phyloP scores from a whole-genome alignment of 2,329 filamentous ascomycete species.

The Venturia oleaginea region DNA sequence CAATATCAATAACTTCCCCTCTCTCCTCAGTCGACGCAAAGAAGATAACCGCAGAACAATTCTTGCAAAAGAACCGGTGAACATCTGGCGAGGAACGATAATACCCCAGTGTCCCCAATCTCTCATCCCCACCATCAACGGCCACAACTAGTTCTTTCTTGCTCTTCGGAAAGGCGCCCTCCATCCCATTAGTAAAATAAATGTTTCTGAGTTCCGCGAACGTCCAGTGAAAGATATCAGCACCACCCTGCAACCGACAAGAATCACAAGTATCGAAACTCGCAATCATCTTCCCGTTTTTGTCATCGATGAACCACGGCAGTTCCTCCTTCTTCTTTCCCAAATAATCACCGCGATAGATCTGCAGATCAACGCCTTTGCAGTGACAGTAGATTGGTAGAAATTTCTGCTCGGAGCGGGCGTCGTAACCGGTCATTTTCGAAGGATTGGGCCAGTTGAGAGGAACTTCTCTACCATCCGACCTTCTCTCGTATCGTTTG shows the following conservation, averaged over 20 bases:
- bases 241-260: conserved; percentile 35
- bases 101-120: conserved; percentile 35
- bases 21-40: conserved; percentile 33
- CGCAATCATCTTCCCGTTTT: conserved; percentile 32
- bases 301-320: conserved; percentile 37
- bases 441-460: conserved; percentile 23
- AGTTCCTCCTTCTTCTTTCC: conserved; percentile 24
- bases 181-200: neutral
- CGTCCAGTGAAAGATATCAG: conserved; percentile 40
- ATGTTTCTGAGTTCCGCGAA: conserved; percentile 27
- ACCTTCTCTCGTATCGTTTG: conserved; percentile 18
- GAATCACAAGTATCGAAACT: conserved; percentile 40
- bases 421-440: neutral
- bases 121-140: conserved; percentile 25
- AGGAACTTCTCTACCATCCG: conserved; percentile 18
- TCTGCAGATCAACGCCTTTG: conserved; percentile 35
- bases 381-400: conserved; percentile 39
- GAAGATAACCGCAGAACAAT: conserved; percentile 40
- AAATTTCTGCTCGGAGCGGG: conserved; percentile 17
- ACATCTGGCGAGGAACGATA: conserved; percentile 38
- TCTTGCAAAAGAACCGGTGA: conserved; percentile 41
- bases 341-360: conserved; percentile 28
- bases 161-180: conserved; percentile 3
- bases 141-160: conserved; percentile 22
- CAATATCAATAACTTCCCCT: conserved; percentile 35